Conservation (phyloP, 164 flowering plant species). For the Tetrastigma voinierianum region DNA sequence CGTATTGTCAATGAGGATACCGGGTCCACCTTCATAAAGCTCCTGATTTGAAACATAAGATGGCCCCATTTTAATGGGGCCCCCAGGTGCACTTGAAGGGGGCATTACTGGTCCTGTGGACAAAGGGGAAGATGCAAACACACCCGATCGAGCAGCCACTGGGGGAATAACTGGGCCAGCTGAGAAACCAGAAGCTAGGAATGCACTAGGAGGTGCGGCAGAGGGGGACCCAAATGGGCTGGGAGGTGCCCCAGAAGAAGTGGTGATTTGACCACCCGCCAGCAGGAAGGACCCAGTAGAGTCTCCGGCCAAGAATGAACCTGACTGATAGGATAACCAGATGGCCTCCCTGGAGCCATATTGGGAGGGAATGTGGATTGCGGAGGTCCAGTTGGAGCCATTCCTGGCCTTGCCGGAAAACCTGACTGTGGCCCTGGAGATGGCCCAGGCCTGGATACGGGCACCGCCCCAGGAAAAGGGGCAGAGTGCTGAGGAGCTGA, state of each 20-base stretch:
- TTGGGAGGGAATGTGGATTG: slow-evolving; percentile 36
- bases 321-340: slow-evolving; percentile 48
- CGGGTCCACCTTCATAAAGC: slow-evolving; percentile 35
- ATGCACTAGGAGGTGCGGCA: slow-evolving; percentile 14
- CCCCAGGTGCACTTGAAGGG: slow-evolving; percentile 29
- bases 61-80: slow-evolving; percentile 59
- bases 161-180: slow-evolving; percentile 24
- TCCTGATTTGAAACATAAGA: slow-evolving; percentile 34
- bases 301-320: slow-evolving; percentile 49
- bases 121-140: slow-evolving; percentile 32
- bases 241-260: no score
- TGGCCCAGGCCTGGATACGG: slow-evolving; percentile 33
- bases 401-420: no score
- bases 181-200: slow-evolving; percentile 12
- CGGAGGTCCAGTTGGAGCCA: slow-evolving; percentile 32
- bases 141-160: slow-evolving; percentile 26
- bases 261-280: slow-evolving; percentile 7
- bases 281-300: slow-evolving; percentile 25
- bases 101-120: slow-evolving; percentile 30
- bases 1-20: slow-evolving; percentile 31
- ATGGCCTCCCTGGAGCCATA: slow-evolving; percentile 42
- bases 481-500: no score
- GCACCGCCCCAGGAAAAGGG: no score
- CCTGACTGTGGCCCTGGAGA: slow-evolving; percentile 35
- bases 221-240: no score